These are phyloP conservation scores for Asterochloris erici DNA, from an alignment of 139 green algal species.

Conservation along the genomic window DNA sequence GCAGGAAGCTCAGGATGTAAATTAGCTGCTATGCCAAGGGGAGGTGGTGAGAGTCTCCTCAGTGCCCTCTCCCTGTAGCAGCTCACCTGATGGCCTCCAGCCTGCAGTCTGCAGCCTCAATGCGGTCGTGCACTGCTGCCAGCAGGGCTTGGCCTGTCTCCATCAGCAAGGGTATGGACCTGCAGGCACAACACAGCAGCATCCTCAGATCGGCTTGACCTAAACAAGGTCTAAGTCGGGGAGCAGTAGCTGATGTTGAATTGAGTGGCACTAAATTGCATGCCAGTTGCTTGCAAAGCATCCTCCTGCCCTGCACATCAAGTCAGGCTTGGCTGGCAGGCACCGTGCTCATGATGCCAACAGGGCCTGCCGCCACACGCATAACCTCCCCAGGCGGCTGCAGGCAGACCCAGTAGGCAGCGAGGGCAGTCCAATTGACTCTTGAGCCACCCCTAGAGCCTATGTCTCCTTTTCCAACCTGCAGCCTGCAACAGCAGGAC, in stretches of 20 bases:
- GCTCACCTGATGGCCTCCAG: not conserved
- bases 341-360: no score
- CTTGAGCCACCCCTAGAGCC: no score
- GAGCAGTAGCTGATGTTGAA: not conserved
- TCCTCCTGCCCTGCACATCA: not conserved
- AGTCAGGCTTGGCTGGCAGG: not conserved
- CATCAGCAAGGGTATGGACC: not conserved
- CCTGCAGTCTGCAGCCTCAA: not conserved
- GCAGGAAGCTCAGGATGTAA: no score
- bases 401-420: no score
- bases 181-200: not conserved
- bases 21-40: no score
- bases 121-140: not conserved
- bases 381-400: no score
- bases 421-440: no score
- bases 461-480: no score
- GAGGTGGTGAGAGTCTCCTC: no score
- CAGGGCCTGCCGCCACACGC: no score
- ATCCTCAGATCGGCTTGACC: not conserved
- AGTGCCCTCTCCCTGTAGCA: no score
- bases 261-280: not conserved
- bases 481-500: no score
- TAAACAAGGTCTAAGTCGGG: not conserved
- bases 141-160: slow-evolving; percentile 11
- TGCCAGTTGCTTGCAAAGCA: not conserved